Evolutionary conservation across 1,139 yeast species (phyloP).

Genomic region (Blastobotrys persicus): DNA sequence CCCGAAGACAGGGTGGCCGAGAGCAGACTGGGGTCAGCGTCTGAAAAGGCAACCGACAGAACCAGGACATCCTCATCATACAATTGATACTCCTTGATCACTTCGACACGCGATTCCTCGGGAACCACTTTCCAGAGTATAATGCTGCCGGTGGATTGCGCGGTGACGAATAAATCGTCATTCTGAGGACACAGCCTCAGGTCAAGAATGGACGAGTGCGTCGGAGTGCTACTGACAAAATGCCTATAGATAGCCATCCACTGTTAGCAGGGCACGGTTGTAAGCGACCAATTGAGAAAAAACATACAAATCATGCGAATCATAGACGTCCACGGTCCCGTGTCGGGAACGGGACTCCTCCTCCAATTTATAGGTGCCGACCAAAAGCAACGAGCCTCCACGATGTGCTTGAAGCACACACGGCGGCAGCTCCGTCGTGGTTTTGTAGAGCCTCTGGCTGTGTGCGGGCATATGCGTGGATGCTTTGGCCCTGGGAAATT

Average conservation of each 20-base stretch:
- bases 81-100: constrained; percentile 29
- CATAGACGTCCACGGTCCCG: constrained; percentile 71
- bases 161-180: constrained; percentile 50
- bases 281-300: not conserved
- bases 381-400: constrained; percentile 44
- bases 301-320: constrained; percentile 14
- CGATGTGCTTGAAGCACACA: constrained; percentile 72
- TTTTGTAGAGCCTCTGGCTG: constrained; percentile 16
- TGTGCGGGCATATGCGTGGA: constrained; percentile 9
- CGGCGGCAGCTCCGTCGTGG: constrained; percentile 64
- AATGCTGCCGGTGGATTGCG: constrained; percentile 78
- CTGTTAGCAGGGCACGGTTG: too few relatives aligned
- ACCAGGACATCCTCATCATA: constrained; percentile 54
- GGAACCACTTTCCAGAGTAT: constrained; percentile 52
- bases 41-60: constrained; percentile 59
- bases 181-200: constrained; percentile 62
- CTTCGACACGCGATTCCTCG: constrained; percentile 17
- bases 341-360: constrained; percentile 54
- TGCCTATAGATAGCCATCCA: too few relatives aligned
- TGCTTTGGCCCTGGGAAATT: not conserved
- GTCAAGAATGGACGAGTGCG: constrained; percentile 70
- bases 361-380: constrained; percentile 80
- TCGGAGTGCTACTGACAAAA: constrained; percentile 27
- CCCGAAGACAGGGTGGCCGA: constrained; percentile 40
- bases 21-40: constrained; percentile 23